Base-by-base conservation (phyloP, 169 alveolate genomes). In the Eimeria zaria region DNA sequence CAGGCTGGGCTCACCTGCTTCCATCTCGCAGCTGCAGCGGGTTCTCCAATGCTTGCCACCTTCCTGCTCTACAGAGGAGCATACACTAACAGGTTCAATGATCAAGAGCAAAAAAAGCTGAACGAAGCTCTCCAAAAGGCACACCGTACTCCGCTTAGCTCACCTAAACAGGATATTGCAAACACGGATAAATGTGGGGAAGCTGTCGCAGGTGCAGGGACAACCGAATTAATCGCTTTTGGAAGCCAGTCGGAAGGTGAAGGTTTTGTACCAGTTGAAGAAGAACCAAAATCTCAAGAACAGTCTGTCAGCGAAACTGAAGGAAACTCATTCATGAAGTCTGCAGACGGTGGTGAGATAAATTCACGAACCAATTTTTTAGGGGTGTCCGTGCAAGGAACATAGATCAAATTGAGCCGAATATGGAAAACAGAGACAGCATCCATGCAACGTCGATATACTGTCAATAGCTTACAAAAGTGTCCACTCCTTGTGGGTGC, bases 1-100 rank as follows among this genome's bases (percentile, higher is more conserved):
- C 96, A 93, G 95, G 95, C 71, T 7, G 96, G 91, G 67, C 89
- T 95, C 58, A 95, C 96, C 44, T 67, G 90, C 62, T 85, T 36
- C 85, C 97, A 95, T 87, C 76, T 95, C 24, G 97, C 97, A 51
- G 97, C 96, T 39, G 91, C 88, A 12, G 95, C 90, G 30, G 97
- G 95, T 27, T 51, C 62, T 1, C 97, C 97, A 4, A 44, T 48
- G 24, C 89, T 95, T 46, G 97, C 96, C 6, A 39, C 80, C 48
- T 95, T 60, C 80, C 74, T 89, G 91, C 87, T 67, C 55, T 90
- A 89, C 87, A 80, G 73, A 44, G 97, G 97, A 2, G 92, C 96
- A 33, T 95, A 91, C 85, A 46, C 83, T 27, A 95, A 95, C 91
- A 78, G 97, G 48, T 95, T 62, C 39, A 80, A 67, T 16, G 30